A percentile compares a stretch with the other conserved stretches of the same genome.
These are phyloP conservation scores for Hyaloscypha finlandica DNA, from an alignment of 495 filamentous ascomycete species.

Conservation along the genomic window DNA sequence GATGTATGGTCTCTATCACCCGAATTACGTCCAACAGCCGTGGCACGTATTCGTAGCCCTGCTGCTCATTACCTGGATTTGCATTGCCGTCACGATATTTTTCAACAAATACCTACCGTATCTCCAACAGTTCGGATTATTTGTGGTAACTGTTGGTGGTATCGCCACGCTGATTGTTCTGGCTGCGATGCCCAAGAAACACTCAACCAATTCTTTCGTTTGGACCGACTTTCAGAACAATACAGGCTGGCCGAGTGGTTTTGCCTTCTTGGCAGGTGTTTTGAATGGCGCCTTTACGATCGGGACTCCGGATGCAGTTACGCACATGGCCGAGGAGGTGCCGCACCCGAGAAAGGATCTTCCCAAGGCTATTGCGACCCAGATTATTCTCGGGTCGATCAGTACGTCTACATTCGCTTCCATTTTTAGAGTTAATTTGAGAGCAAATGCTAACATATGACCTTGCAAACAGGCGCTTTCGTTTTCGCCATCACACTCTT, in stretches of 20 bases:
- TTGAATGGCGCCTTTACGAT: slow-evolving; percentile 87
- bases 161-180: slow-evolving; percentile 73
- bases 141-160: slow-evolving; percentile 68
- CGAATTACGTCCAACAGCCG: slow-evolving; percentile 57
- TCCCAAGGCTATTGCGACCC: slow-evolving; percentile 61
- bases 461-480: slow-evolving; percentile 50
- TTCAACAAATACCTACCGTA: slow-evolving; percentile 67
- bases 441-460: neutral
- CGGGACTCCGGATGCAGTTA: slow-evolving; percentile 74
- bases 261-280: slow-evolving; percentile 80
- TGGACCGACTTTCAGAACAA: slow-evolving; percentile 66
- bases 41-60: slow-evolving; percentile 80
- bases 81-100: slow-evolving; percentile 65
- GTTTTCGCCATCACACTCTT: slow-evolving; percentile 72
- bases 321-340: slow-evolving; percentile 83
- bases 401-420: slow-evolving; percentile 36
- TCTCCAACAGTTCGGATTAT: slow-evolving; percentile 68
- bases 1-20: slow-evolving; percentile 73
- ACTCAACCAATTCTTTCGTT: slow-evolving; percentile 59
- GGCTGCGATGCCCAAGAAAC: slow-evolving; percentile 68
- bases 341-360: slow-evolving; percentile 64
- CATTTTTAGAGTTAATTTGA: neutral
- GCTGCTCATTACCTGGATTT: slow-evolving; percentile 67
- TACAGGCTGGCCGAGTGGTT: slow-evolving; percentile 69
- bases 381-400: slow-evolving; percentile 58